A percentile compares a stretch with the other conserved stretches of the same genome.
Evolutionary conservation across 495 filamentous ascomycete species (phyloP).

Genomic region (Thermothielavioides terrestris): DNA sequence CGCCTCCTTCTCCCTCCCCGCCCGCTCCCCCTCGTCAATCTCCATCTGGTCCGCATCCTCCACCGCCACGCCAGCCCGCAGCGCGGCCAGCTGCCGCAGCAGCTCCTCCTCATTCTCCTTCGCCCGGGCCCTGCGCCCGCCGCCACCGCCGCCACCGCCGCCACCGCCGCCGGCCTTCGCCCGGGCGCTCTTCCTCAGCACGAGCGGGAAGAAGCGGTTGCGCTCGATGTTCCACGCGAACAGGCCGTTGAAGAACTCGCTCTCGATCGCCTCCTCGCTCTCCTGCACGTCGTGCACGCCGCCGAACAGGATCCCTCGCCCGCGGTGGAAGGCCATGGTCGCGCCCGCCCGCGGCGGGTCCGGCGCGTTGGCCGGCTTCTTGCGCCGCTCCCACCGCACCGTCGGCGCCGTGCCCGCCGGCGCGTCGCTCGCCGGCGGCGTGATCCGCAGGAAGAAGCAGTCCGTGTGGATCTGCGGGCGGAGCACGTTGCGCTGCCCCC

Average conservation of each 20-base stretch:
- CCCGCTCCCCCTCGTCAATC: constrained; percentile 32
- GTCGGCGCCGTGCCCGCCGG: constrained; percentile 52
- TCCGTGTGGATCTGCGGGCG: constrained; percentile 87
- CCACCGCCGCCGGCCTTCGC: background rate
- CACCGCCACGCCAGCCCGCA: constrained; percentile 35
- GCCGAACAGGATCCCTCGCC: constrained; percentile 85
- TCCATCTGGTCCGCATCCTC: constrained; percentile 34
- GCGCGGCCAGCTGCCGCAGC: constrained; percentile 67
- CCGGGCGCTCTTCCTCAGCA: constrained; percentile 63
- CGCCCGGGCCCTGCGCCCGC: constrained; percentile 55
- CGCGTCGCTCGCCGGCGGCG: constrained; percentile 55
- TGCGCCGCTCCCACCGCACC: constrained; percentile 84
- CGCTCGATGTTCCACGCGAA: constrained; percentile 90
- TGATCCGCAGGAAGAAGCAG: constrained; percentile 84
- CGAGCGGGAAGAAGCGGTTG: constrained; percentile 83
- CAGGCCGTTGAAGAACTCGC: constrained; percentile 85
- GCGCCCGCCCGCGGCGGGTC: constrained; percentile 76
- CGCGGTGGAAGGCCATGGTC: constrained; percentile 88
- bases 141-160: constrained; percentile 49
- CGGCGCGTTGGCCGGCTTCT: constrained; percentile 83
- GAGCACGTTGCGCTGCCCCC: constrained; percentile 55
- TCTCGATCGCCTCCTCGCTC: constrained; percentile 90
- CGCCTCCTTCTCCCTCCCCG: constrained; percentile 36
- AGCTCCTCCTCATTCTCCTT: constrained; percentile 87
- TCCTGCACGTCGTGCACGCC: constrained; percentile 92